Evolutionary conservation across 768 basidiomycete species (phyloP).

Genomic region (Trametes coccinea): DNA sequence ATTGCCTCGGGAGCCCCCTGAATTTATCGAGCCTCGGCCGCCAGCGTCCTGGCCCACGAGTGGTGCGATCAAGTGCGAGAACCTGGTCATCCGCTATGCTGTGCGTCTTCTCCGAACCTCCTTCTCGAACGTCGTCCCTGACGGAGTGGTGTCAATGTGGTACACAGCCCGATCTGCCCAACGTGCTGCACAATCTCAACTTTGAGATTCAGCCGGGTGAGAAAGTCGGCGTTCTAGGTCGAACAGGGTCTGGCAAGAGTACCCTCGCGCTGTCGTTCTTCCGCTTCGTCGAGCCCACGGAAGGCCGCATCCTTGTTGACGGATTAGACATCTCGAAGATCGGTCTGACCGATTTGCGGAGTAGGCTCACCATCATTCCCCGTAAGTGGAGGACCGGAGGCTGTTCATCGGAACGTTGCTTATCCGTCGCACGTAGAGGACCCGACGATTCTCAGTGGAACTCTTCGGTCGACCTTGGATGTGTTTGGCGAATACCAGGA

Average conservation of each 20-base stretch:
- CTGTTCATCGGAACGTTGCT: background rate
- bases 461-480: slow-evolving; percentile 76
- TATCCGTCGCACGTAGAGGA: slow-evolving; percentile 57
- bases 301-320: slow-evolving; percentile 75
- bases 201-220: slow-evolving; percentile 75
- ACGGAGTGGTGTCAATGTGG: background rate
- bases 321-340: slow-evolving; percentile 77
- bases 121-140: slow-evolving; percentile 15
- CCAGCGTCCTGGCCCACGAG: slow-evolving; percentile 73
- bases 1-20: slow-evolving; percentile 71
- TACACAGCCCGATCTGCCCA: slow-evolving; percentile 76
- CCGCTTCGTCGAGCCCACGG: slow-evolving; percentile 84
- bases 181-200: slow-evolving; percentile 78
- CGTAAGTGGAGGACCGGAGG: slow-evolving; percentile 43
- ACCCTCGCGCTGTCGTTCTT: slow-evolving; percentile 85
- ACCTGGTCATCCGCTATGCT: slow-evolving; percentile 76
- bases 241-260: slow-evolving; percentile 72
- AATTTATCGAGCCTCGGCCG: slow-evolving; percentile 87
- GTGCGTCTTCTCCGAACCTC: slow-evolving; percentile 42
- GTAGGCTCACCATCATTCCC: slow-evolving; percentile 73
- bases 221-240: slow-evolving; percentile 77
- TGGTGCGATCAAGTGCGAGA: slow-evolving; percentile 69
- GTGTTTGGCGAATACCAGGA: slow-evolving; percentile 88
- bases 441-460: slow-evolving; percentile 85
- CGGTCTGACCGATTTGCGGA: slow-evolving; percentile 80